These are phyloP conservation scores for Sphaerulina populicola DNA, from an alignment of 2,329 filamentous ascomycete genomes.

Conservation along the genomic window DNA sequence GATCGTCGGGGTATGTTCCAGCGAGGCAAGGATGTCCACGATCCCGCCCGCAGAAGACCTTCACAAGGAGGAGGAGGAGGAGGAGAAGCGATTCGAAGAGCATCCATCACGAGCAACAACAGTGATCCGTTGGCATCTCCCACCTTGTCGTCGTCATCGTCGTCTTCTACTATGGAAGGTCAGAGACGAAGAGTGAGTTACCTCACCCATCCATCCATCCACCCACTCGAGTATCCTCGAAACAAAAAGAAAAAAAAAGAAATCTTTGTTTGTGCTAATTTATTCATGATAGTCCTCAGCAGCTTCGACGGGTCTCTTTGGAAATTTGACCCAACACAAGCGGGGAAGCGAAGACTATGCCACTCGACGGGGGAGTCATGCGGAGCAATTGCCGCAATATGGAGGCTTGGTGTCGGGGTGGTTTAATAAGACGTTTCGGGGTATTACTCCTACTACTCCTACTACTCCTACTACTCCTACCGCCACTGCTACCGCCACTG, in stretches of 20 bases:
- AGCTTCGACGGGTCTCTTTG: slow-evolving; percentile 26
- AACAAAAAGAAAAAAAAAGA: too few relatives aligned
- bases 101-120: slow-evolving; percentile 22
- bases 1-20: slow-evolving; percentile 32
- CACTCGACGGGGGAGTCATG: slow-evolving; percentile 25
- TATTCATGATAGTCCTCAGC: slow-evolving; percentile 25
- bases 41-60: slow-evolving; percentile 19
- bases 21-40: slow-evolving; percentile 30
- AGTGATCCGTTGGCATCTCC: slow-evolving; percentile 16
- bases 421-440: slow-evolving; percentile 28
- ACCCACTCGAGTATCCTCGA: too few relatives aligned
- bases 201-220: too few relatives aligned
- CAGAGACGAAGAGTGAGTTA: slow-evolving; percentile 16
- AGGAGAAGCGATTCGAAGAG: slow-evolving; percentile 25
- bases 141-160: not conserved
- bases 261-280: too few relatives aligned
- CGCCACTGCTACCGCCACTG: too few relatives aligned
- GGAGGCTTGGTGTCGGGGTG: slow-evolving; percentile 23
- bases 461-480: not conserved
- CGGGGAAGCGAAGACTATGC: slow-evolving; percentile 30
- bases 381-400: slow-evolving; percentile 15
- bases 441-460: slow-evolving; percentile 6
- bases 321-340: slow-evolving; percentile 25
- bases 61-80: slow-evolving; percentile 17
- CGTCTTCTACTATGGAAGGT: slow-evolving; percentile 7